phyloP scores from a whole-genome alignment of 306 rosid genomes.

The Medicago ruthenica region DNA sequence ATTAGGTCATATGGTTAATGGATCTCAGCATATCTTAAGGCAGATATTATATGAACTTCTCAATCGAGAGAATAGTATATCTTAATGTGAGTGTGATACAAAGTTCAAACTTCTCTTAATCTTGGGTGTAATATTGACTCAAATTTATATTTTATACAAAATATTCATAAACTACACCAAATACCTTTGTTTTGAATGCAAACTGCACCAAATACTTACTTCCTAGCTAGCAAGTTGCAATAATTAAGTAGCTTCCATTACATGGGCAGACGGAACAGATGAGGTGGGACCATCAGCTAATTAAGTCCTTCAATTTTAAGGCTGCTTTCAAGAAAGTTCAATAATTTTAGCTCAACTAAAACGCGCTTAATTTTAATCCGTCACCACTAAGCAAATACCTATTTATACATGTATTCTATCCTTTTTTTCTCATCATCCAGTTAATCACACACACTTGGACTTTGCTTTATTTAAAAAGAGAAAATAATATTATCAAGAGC shows the following conservation, averaged over 20 bases:
- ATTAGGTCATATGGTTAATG: no score
- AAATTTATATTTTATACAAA: not conserved
- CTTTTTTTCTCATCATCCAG: not conserved
- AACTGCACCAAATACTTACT: not conserved
- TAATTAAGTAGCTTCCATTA: not conserved
- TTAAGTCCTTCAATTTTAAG: not conserved
- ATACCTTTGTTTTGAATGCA: not conserved
- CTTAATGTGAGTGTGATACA: no score
- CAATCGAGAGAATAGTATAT: no score
- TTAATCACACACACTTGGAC: not conserved
- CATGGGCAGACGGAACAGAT: slow-evolving; percentile 12
- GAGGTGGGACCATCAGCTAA: not conserved
- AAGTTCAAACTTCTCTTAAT: no score
- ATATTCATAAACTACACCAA: not conserved
- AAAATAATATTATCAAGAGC: not conserved
- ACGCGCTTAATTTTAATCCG: slow-evolving; percentile 23
- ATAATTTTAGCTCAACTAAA: slow-evolving; percentile 20
- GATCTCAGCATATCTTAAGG: no score
- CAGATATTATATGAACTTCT: no score
- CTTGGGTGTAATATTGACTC: no score
- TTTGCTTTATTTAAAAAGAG: not conserved
- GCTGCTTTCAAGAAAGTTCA: slow-evolving; percentile 24
- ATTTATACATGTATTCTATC: slow-evolving; percentile 1
- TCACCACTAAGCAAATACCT: not conserved
- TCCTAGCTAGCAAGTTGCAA: not conserved